Base-by-base conservation (phyloP, 345 rosid species). In the Eucalyptus melliodora region DNA sequence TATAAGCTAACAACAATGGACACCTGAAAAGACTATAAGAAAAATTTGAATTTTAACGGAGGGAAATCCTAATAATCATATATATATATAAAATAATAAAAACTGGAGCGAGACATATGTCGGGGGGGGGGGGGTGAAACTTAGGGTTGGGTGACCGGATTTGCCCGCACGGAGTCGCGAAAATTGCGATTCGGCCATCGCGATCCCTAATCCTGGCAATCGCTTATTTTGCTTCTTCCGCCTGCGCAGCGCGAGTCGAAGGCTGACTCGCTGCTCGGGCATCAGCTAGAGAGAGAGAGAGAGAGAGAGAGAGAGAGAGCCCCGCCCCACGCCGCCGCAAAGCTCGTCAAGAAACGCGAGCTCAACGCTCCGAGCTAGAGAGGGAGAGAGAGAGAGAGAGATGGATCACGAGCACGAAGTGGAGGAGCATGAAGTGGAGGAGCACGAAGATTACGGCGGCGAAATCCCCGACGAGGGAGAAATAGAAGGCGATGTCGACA, bases 341-440 rank as follows among this genome's bases (percentile, higher is more conserved):
- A 69, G 44, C 44, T 69, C 5, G 44, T 72, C 26, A 16, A 72
- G 82, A 72, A 72, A 72, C 82, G 26, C 82, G 82, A 40, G 47
- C 83, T 40, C 83, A 21, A 23, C 47, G 4, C 83, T 77, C 83
- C 85, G 47, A 77, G 85, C 85, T 77, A 40, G 21, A 16, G 88
- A 23, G 24, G 5, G 59, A 21, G 88, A 50, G 59, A 12, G 88
- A 50, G 88, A 50, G 86, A 24, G 44, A 44, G 50, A 37, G 67
- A 87, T 53, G 67, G 60, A 87, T 87, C 88, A n/a, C 50, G 94
- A 92, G 69, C 80, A 90, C 87, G 95, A 93, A 86, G 98, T 94
- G 16, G 95, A 94, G 19, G 94, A 92, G 69, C 80, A 90, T 81
- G 96, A 93, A 88, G 98, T 94, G 12, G 95, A 94, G 21, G 93